Evolutionary conservation across 768 basidiomycete species (phyloP).

Genomic region (Megacollybia marginata): DNA sequence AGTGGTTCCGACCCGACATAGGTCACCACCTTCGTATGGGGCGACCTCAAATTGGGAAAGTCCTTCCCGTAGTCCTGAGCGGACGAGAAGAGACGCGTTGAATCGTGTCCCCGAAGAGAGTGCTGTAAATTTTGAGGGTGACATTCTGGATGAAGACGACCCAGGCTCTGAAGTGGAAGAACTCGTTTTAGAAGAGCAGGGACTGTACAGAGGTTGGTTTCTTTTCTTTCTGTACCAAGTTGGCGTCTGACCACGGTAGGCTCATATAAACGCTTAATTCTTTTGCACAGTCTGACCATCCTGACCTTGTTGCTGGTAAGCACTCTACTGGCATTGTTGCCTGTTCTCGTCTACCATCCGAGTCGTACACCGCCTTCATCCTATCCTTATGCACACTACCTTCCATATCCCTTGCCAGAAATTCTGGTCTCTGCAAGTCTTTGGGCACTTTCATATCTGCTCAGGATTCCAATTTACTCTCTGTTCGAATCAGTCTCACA

Average conservation of each 20-base stretch:
- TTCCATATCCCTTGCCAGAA: conserved; percentile 63
- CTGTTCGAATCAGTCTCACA: conserved; percentile 23
- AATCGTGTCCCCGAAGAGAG: conserved; percentile 32
- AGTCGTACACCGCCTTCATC: conserved; percentile 15
- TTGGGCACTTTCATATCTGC: conserved; percentile 51
- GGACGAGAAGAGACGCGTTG: conserved; percentile 20
- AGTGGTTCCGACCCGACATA: background rate
- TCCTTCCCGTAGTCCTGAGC: conserved; percentile 22
- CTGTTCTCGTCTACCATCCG: conserved; percentile 39
- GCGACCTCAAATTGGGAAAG: background rate
- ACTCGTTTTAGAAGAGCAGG: conserved; percentile 39
- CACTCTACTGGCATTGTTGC: conserved; percentile 41
- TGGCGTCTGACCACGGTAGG: conserved; percentile 29
- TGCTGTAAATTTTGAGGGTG: conserved; percentile 11
- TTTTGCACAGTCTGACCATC: conserved; percentile 57
- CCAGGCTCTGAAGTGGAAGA: conserved; percentile 28
- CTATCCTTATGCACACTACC: conserved; percentile 37
- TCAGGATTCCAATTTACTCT: conserved; percentile 40
- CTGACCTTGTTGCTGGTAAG: conserved; percentile 43
- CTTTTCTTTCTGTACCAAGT: background rate
- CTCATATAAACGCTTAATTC: conserved; percentile 49
- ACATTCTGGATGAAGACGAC: conserved; percentile 28
- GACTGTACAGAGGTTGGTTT: conserved; percentile 36
- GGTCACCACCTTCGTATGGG: background rate
- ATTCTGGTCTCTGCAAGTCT: conserved; percentile 52